A percentile compares a stretch with the other conserved stretches of the same genome.
Conservation (phyloP, 176 grass and related monocot species). For the Eleusine indica region DNA sequence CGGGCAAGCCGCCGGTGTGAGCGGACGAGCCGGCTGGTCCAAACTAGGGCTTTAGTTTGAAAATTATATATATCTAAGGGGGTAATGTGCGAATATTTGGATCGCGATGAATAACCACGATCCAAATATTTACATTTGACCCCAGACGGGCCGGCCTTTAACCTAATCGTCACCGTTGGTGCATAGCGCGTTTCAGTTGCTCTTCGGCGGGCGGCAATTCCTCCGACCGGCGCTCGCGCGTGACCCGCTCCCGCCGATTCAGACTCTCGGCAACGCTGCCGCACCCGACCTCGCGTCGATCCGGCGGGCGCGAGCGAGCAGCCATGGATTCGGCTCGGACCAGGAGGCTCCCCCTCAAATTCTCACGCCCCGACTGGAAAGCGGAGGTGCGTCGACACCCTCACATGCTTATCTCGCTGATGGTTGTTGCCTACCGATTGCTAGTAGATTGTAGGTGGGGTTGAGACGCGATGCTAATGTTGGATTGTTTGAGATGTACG, state of each 20-base stretch:
- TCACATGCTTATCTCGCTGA: not conserved
- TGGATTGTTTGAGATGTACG: not conserved
- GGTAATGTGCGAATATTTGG: too few species aligned
- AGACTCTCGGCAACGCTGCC: not conserved
- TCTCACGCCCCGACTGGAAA: slow-evolving; percentile 66
- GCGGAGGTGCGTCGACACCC: slow-evolving; percentile 49
- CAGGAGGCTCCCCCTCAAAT: slow-evolving; percentile 59
- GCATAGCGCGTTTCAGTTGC: not conserved
- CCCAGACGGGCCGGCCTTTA: not conserved
- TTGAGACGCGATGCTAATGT: slow-evolving; percentile 2
- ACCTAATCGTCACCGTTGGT: not conserved
- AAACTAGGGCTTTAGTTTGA: too few species aligned
- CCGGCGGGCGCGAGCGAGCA: not conserved
- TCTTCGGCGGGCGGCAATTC: not conserved
- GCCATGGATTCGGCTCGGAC: slow-evolving; percentile 60
- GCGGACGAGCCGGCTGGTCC: too few species aligned
- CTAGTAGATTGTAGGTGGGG: not conserved
- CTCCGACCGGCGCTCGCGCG: not conserved
- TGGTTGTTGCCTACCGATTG: not conserved
- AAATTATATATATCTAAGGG: too few species aligned
- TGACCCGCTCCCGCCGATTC: not conserved
- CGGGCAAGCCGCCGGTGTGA: too few species aligned
- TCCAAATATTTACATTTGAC: too few species aligned
- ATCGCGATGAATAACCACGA: too few species aligned
- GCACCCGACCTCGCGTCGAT: not conserved